Evolutionary conservation across 805 yeast genomes (phyloP), one percentile per base, ranked within the genome.

Genomic region (Nakazawaea ernobii): DNA sequence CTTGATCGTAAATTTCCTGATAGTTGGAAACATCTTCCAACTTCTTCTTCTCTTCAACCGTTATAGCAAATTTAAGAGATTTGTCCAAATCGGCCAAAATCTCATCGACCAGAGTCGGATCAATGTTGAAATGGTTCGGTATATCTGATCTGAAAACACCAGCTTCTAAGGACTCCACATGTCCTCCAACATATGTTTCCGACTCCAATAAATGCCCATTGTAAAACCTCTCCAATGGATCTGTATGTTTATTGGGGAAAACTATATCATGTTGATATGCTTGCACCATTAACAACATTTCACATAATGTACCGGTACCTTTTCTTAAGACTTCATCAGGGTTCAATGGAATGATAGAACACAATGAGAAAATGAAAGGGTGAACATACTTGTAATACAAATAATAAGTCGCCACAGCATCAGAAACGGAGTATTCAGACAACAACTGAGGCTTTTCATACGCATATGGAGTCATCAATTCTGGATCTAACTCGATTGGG

Each of bases 161-260:
- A 8, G 99, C 97, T 63, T 95, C 99, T 47, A 95, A 68, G 7
- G 97, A 87, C 65, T 95, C 98, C 20, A 94, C 99, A 57, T 94
- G 99, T 1, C 99, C 99, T 49, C 99, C 99, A 27, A 94, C 98
- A 61, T 94, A 94, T 0, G 99, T 94, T 65, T 94, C 99, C 1
- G 96, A 84, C 59, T 92, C 97, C 37, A 94, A 64, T 46, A 94
- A 66, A 66, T 94, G 99, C 2, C 98, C 99, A 54, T 94, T 86
- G 64, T 89, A 92, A 61, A 92, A 94, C 56, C 97, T 70, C 62
- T 92, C 98, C n/a, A 85, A 75, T 1, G 98, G 96, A 52, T 94
- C 99, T 6, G 82, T 75, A 58, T 95, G 95, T 66, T 94, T 94
- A 63, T 92, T 95, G 2, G 99, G 99, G 35, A 94, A 71, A 13